A percentile compares a stretch with the other conserved stretches of the same genome.
Evolutionary conservation across 1,284 basidiomycete species (phyloP).

Genomic region (Malassezia nana): DNA sequence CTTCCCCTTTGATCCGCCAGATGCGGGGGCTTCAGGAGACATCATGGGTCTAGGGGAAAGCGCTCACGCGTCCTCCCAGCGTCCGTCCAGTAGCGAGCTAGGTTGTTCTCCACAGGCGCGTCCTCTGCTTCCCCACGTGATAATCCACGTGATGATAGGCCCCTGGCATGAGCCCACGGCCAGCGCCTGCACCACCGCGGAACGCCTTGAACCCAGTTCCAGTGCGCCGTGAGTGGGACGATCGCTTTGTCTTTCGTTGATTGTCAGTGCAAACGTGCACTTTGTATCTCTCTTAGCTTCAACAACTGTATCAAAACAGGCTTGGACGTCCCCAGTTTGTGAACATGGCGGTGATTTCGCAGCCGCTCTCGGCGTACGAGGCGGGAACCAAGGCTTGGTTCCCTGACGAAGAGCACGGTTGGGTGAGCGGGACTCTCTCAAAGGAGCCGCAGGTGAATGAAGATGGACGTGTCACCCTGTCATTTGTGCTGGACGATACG

Average conservation of each 20-base stretch:
- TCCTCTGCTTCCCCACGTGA: neutral
- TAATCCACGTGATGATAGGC: neutral
- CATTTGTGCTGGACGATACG: conserved; percentile 39
- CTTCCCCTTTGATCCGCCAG: conserved; percentile 2
- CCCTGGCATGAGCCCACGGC: neutral
- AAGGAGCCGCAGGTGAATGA: conserved; percentile 43
- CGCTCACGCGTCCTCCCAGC: neutral
- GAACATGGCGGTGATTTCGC: conserved; percentile 21
- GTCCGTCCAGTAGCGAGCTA: neutral
- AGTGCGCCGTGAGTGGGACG: neutral
- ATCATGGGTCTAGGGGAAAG: neutral
- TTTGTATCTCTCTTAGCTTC: neutral
- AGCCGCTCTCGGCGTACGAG: conserved; percentile 42
- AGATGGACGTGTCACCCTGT: conserved; percentile 20
- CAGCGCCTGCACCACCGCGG: neutral
- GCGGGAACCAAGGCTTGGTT: conserved; percentile 56
- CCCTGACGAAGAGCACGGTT: conserved; percentile 80
- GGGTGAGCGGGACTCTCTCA: conserved; percentile 76
- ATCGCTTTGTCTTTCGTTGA: neutral
- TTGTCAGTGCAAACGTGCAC: neutral
- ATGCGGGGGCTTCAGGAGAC: neutral
- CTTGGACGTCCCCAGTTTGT: neutral
- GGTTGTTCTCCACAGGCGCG: neutral
- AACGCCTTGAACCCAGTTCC: neutral
- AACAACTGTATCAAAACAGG: neutral